Percentiles rank a stretch among this genome's conserved stretches.
These are phyloP conservation scores for Haplosporangium gracile DNA, from an alignment of 192 early-diverging fungal genomes.

Conservation along the genomic window DNA sequence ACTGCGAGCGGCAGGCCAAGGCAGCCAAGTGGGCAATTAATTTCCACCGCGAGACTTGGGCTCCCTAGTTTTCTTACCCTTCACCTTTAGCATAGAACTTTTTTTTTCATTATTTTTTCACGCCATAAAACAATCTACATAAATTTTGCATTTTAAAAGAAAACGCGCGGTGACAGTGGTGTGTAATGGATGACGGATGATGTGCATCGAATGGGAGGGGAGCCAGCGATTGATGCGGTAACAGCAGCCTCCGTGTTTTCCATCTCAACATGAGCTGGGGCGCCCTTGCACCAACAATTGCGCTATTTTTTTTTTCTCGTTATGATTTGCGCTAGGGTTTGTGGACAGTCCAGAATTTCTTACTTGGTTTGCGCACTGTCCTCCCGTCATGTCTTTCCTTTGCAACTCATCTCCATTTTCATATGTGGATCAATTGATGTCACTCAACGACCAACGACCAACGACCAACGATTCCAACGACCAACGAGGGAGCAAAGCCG, in stretches of 20 bases:
- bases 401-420: no score
- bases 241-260: no score
- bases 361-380: no score
- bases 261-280: not conserved
- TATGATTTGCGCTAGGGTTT: not conserved
- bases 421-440: not conserved
- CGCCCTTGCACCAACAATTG: not conserved
- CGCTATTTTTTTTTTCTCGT: not conserved
- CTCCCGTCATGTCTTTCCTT: no score
- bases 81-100: not conserved
- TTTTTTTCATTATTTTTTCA: not conserved
- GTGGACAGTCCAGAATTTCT: not conserved
- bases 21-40: slow-evolving; percentile 36
- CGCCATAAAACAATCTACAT: not conserved
- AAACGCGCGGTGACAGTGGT: no score
- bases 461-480: no score
- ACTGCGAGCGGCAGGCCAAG: slow-evolving; percentile 32
- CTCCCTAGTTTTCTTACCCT: slow-evolving; percentile 25
- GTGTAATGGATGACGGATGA: no score
- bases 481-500: no score
- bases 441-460: no score
- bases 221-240: no score
- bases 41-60: slow-evolving; percentile 54
- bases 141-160: not conserved
- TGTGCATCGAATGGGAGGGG: no score